Evolutionary conservation across 176 grass and related monocot species (phyloP), one percentile per base, ranked within the genome.

Genomic region (Ensete glaucum): DNA sequence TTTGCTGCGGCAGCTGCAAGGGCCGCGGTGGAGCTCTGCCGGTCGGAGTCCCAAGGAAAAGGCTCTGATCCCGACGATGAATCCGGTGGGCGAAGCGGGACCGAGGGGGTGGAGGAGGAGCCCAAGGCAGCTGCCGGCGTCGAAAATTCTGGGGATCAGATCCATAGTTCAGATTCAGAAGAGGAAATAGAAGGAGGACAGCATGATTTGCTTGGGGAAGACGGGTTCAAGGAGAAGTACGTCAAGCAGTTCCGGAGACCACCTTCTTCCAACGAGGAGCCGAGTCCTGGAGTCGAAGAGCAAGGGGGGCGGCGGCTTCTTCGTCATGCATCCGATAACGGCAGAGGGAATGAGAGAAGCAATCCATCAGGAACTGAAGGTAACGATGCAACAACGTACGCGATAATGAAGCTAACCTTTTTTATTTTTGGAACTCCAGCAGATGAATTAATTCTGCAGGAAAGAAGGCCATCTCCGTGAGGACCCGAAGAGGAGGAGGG

Each of bases 1-100:
- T 77, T 68, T 10, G 95, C 95, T 1, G 95, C 95, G 0, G 90
- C 85, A 9, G 95, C 95, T 20, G 95, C 90, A 23, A 99, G 85
- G 86, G 88, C 84, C 0, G 90, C 90, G 64, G 80, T 94, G 64
- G 88, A 91, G 73, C 88, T 99, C 50, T 94, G 90, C 53, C 79
- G 81, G 48, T 84, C 69, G 0, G 81, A 87, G 11, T 58, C 68
- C 54, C 52, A 54, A 29, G 82, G 72, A 21, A 72, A 69, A 15
- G 77, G 70, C 0, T 21, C 67, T 0, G 76, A 71, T 9, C 78
- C 69, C 78, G 53, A 25, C 54, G 53, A 34, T n/a, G 17, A 26
- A 24, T 6, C 14, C 9, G 73, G 27, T 9, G 43, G 54, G 2
- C 13, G 9, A 59, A 81, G 11, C 15, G 23, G 27, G 49, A 21